Conservation (phyloP, 345 rosid species). For the Pugionium cornutum region DNA sequence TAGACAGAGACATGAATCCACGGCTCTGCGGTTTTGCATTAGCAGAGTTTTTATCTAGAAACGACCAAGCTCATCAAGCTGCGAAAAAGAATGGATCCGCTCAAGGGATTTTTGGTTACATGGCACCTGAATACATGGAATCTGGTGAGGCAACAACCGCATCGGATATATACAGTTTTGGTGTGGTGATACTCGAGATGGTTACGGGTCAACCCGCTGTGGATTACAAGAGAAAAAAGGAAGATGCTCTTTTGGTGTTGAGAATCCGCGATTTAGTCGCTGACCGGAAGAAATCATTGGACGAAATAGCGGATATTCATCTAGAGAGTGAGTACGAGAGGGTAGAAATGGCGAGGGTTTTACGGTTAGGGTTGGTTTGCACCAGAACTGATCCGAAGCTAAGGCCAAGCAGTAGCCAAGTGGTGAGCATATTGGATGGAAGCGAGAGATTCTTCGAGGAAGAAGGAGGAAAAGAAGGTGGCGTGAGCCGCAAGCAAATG, state of each 20-base stretch:
- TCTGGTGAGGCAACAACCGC: slow-evolving; percentile 81
- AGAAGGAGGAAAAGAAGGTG: slow-evolving; percentile 51
- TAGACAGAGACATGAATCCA: slow-evolving; percentile 82
- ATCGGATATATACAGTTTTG: slow-evolving; percentile 89
- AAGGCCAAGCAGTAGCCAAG: slow-evolving; percentile 85
- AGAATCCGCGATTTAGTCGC: slow-evolving; percentile 49
- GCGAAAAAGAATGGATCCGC: slow-evolving; percentile 63
- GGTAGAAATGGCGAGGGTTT: slow-evolving; percentile 54
- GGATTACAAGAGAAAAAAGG: slow-evolving; percentile 59
- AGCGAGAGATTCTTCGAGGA: slow-evolving; percentile 51
- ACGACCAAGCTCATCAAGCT: slow-evolving; percentile 70
- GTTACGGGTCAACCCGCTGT: slow-evolving; percentile 87
- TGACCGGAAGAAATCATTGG: slow-evolving; percentile 46
- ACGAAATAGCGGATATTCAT: slow-evolving; percentile 60
- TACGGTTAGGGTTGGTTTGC: slow-evolving; percentile 73
- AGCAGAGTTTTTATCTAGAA: slow-evolving; percentile 79
- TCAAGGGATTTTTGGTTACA: slow-evolving; percentile 89
- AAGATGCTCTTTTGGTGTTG: slow-evolving; percentile 70
- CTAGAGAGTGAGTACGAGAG: slow-evolving; percentile 51
- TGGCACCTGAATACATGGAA: slow-evolving; percentile 86
- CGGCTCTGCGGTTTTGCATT: slow-evolving; percentile 85
- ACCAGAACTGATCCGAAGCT: slow-evolving; percentile 68
- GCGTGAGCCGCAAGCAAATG: slow-evolving; percentile 62
- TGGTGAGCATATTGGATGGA: slow-evolving; percentile 82
- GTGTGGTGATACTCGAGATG: slow-evolving; percentile 84